Base-by-base conservation (phyloP, 441 rosid species). In the Flueggea neowawraea region DNA sequence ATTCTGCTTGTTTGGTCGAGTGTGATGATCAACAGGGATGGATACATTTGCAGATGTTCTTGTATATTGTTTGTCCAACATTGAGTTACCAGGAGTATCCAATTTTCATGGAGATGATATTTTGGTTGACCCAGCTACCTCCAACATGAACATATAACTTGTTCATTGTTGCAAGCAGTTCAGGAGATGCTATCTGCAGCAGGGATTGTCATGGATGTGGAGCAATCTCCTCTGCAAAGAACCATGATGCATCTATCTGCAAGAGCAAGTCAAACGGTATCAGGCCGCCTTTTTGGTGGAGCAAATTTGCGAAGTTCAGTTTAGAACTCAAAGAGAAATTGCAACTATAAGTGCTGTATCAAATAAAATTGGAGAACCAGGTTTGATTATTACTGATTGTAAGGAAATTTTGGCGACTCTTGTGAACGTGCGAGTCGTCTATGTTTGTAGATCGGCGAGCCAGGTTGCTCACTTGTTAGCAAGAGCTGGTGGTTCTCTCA, bases 101-200 rank as follows among this genome's bases (percentile, higher is more conserved):
- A 68, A 74, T 67, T 49, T 62, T 65, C 58, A 62, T 52, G 80
- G 68, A 71, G 79, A 71, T 52, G 73, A 56, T 67, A 41, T 70
- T 53, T 65, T 71, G 54, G 44, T 55, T 16, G 69, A 72, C 44
- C 57, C 70, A 43, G 48, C 62, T 44, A 64, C 63, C 56, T 66
- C 78, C 49, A 68, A 52, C 67, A 17, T 15, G 16, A 69, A 56
- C 54, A 61, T 44, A 61, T 67, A 73, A 6, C 48, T 10, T 68
- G 63, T 51, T 47, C 12, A 12, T 10, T 63, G 63, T 52, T 15
- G 32, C 36, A 85, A 66, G 99, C 97, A 47, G 97, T 91, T 52
- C 81, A 88, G 52, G 99, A 91, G 86, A 87, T 95, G 87, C 97
- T 95, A 65, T 91, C 96, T 69, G 89, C 96, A 39, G 97, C 97